Percentiles rank a stretch among this genome's conserved stretches.
phyloP scores from a whole-genome alignment of 2,329 filamentous ascomycete species.

The Fusarium nodosum region DNA sequence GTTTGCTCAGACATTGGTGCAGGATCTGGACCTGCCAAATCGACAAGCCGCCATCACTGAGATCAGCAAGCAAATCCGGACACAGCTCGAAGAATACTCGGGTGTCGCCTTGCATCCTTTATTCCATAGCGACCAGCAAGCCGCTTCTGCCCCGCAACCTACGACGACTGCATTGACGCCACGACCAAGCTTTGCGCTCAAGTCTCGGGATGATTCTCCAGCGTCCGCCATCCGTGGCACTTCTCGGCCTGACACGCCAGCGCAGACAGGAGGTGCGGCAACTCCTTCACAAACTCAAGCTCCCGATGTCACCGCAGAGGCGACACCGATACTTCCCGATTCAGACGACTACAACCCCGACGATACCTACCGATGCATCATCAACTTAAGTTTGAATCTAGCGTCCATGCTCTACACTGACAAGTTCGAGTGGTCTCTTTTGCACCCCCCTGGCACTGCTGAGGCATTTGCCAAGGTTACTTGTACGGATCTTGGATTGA shows the following conservation, averaged over 20 bases:
- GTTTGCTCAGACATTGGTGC: slow-evolving; percentile 90
- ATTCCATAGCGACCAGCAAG: slow-evolving; percentile 74
- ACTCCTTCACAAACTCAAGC: slow-evolving; percentile 63
- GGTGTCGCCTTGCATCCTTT: slow-evolving; percentile 93
- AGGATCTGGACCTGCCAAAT: slow-evolving; percentile 92
- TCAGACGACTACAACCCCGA: slow-evolving; percentile 87
- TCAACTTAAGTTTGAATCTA: slow-evolving; percentile 91
- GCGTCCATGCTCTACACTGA: slow-evolving; percentile 94
- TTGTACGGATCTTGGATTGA: slow-evolving; percentile 89
- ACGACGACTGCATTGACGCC: slow-evolving; percentile 46
- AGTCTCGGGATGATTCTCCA: slow-evolving; percentile 58
- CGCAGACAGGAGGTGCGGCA: slow-evolving; percentile 64
- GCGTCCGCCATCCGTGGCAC: slow-evolving; percentile 52
- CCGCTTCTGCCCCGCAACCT: slow-evolving; percentile 41
- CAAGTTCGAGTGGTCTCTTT: slow-evolving; percentile 96
- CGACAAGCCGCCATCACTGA: slow-evolving; percentile 77
- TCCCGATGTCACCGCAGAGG: slow-evolving; percentile 76
- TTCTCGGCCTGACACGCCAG: slow-evolving; percentile 70
- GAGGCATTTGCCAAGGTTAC: slow-evolving; percentile 94
- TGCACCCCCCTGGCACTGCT: slow-evolving; percentile 91
- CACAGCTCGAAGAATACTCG: slow-evolving; percentile 95
- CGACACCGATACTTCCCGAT: slow-evolving; percentile 70
- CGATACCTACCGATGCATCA: slow-evolving; percentile 93
- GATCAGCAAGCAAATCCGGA: slow-evolving; percentile 94
- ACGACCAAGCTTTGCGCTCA: slow-evolving; percentile 50